Conservation (phyloP, 140 eudicot genomes). For the Ambrosia hybrid region DNA sequence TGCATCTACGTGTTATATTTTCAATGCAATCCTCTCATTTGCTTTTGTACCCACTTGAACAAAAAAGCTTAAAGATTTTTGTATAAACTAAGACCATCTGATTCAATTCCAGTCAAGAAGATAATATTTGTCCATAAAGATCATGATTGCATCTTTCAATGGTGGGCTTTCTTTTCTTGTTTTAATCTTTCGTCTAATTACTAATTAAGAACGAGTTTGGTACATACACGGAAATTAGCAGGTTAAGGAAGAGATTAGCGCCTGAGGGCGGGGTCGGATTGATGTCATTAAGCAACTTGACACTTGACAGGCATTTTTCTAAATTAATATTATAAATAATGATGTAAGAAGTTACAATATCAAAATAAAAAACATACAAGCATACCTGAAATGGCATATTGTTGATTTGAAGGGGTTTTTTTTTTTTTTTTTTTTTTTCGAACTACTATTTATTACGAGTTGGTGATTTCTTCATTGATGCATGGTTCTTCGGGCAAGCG, state of each 20-base stretch:
- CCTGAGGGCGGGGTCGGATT: conserved; percentile 5
- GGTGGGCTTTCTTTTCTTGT: conserved; percentile 37
- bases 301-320: background rate
- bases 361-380: conserved; percentile 16
- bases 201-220: background rate
- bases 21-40: conserved; percentile 34
- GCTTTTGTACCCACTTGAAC: conserved; percentile 15
- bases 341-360: conserved; percentile 26
- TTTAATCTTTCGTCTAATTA: background rate
- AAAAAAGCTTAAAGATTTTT: conserved; percentile 31
- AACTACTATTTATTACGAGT: conserved; percentile 11
- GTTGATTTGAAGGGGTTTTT: background rate
- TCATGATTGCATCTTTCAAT: conserved; percentile 37
- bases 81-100: conserved; percentile 26
- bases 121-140: conserved; percentile 34
- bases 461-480: conserved; percentile 31
- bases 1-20: conserved; percentile 53
- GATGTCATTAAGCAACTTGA: conserved; percentile 17
- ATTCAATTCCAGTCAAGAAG: conserved; percentile 47
- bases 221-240: background rate
- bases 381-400: conserved; percentile 7
- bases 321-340: background rate
- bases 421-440: background rate
- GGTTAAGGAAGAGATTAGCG: conserved; percentile 22
- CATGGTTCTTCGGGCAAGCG: conserved; percentile 90